phyloP scores from a whole-genome alignment of 371 early-diverging fungal genomes.

The Furculomyces boomerangus region DNA sequence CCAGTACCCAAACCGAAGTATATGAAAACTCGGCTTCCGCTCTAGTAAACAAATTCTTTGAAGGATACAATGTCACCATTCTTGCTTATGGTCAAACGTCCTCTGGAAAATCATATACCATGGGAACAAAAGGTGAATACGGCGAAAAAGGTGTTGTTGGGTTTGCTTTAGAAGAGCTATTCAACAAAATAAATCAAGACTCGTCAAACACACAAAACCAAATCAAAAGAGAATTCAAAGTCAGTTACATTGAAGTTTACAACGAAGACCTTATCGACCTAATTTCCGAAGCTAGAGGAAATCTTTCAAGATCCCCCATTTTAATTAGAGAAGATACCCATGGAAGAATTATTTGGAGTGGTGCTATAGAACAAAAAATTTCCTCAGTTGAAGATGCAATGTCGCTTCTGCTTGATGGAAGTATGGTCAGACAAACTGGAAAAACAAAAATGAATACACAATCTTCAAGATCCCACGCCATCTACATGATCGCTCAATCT shows the following conservation, averaged over 20 bases:
- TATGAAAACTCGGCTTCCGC: conserved; percentile 44
- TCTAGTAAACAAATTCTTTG: conserved; percentile 68
- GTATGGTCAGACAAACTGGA: conserved; percentile 72
- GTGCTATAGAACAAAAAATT: conserved; percentile 71
- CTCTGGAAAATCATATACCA: conserved; percentile 97
- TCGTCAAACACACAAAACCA: conserved; percentile 9
- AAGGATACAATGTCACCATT: conserved; percentile 92
- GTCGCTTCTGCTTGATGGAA: conserved; percentile 57
- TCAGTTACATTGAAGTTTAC: conserved; percentile 89
- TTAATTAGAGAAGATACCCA: conserved; percentile 81
- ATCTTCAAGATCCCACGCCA: conserved; percentile 94
- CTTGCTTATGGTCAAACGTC: conserved; percentile 97
- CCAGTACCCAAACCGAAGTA: conserved; percentile 50
- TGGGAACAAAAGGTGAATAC: conserved; percentile 49
- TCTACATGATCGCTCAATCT: conserved; percentile 81
- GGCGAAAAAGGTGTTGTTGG: conserved; percentile 2
- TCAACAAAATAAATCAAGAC: conserved; percentile 7
- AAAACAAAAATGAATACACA: conserved; percentile 93
- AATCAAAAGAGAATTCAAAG: conserved; percentile 31
- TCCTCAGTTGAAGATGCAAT: conserved; percentile 57
- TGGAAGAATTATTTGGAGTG: conserved; percentile 79
- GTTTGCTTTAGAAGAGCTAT: conserved; percentile 3
- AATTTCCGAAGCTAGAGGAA: conserved; percentile 35
- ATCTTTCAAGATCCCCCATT: conserved; percentile 40
- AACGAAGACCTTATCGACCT: conserved; percentile 94